A percentile compares a stretch with the other conserved stretches of the same genome.
Evolutionary conservation across 2,329 filamentous ascomycete species (phyloP).

Genomic region (Nigrospora osmanthi): DNA sequence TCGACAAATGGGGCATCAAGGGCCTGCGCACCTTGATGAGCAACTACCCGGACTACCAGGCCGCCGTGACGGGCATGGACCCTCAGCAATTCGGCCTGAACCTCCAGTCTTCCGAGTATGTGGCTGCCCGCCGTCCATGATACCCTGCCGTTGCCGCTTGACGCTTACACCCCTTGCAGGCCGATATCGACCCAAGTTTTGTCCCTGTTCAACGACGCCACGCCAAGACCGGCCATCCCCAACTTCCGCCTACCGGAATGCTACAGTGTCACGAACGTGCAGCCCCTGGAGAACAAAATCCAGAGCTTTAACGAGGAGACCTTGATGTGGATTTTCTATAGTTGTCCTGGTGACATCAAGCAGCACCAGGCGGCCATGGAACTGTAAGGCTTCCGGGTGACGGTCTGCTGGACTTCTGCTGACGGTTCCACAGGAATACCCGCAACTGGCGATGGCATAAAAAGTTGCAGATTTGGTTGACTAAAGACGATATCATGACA

Average conservation of each 20-base stretch:
- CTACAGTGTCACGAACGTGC: slow-evolving; percentile 59
- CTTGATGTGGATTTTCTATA: slow-evolving; percentile 64
- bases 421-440: slow-evolving; percentile 36
- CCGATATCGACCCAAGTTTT: slow-evolving; percentile 52
- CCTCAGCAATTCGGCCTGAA: slow-evolving; percentile 50
- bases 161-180: slow-evolving; percentile 23
- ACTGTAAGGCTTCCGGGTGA: slow-evolving; percentile 37
- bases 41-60: slow-evolving; percentile 55
- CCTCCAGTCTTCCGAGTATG: slow-evolving; percentile 49
- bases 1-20: slow-evolving; percentile 59
- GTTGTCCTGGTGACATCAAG: slow-evolving; percentile 53
- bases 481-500: slow-evolving; percentile 59
- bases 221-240: slow-evolving; percentile 48
- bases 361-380: slow-evolving; percentile 57
- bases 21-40: slow-evolving; percentile 56
- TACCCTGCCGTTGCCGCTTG: not conserved
- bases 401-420: slow-evolving; percentile 4
- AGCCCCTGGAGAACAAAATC: slow-evolving; percentile 58
- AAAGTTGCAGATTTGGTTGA: slow-evolving; percentile 58
- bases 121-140: slow-evolving; percentile 3
- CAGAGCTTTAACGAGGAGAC: slow-evolving; percentile 62
- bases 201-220: slow-evolving; percentile 52
- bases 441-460: slow-evolving; percentile 65
- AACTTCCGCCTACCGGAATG: slow-evolving; percentile 56
- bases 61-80: slow-evolving; percentile 53